These are phyloP conservation scores for Vitis hybrid DNA, from an alignment of 177 flowering plant genomes.

Conservation along the genomic window DNA sequence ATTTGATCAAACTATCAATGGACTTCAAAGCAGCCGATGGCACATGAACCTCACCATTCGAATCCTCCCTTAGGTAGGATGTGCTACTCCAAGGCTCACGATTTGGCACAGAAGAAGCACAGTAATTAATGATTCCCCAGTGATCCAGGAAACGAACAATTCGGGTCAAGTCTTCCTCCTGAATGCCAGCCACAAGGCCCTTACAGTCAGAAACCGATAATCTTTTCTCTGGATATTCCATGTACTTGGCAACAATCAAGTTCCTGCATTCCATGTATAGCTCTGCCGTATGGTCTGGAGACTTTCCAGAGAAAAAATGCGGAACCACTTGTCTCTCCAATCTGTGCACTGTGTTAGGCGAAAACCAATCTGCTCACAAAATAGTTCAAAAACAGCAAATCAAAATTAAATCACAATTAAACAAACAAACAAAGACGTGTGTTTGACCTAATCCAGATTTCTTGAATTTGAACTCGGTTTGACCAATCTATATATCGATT, in stretches of 20 bases:
- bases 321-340: conserved; percentile 95
- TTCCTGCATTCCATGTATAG: conserved; percentile 87
- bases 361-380: conserved; percentile 81
- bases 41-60: conserved; percentile 73
- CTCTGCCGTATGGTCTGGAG: conserved; percentile 74
- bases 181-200: conserved; percentile 46
- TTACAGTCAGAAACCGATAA: conserved; percentile 56
- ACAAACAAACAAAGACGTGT: not conserved
- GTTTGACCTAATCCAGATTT: not conserved
- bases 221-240: conserved; percentile 77
- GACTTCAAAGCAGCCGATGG: conserved; percentile 82
- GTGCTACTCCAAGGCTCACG: conserved; percentile 43
- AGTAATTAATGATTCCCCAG: conserved; percentile 97
- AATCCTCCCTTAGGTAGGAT: conserved; percentile 63
- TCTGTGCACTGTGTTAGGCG: conserved; percentile 70
- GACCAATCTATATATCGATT: no score
- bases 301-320: conserved; percentile 88
- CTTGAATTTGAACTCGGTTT: no score
- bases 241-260: conserved; percentile 74
- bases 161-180: conserved; percentile 59
- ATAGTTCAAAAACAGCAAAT: conserved; percentile 8
- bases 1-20: conserved; percentile 85
- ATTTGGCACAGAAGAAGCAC: conserved; percentile 43
- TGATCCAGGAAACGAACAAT: conserved; percentile 85
- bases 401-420: not conserved